Evolutionary conservation across 306 rosid species (phyloP), one percentile per base, ranked within the genome.

Genomic region (Gastrolobium bilobum): DNA sequence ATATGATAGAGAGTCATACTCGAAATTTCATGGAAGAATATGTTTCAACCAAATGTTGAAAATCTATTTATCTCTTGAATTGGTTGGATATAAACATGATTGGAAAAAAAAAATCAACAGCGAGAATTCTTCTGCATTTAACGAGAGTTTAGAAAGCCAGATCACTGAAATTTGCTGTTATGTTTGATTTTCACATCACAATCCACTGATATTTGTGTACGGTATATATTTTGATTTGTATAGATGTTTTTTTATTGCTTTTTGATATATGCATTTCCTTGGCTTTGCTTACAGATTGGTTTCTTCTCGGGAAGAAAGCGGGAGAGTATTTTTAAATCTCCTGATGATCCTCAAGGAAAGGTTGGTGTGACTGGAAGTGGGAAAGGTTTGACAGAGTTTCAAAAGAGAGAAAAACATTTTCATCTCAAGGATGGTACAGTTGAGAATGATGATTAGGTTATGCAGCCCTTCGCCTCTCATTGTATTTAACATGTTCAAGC

Each of bases 321-420:
- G 47, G 99, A 95, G 87, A 95, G 99, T 84, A 95, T 95, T 80
- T 95, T 95, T 84, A 95, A 95, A 84, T 95, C 99, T 82, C 99
- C 99, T 0, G 99, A 95, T 8, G 99, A 95, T 83, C 97, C 99
- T 20, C 46, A 75, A 0, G 99, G 99, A 46, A 95, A 95, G 91
- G 99, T 95, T 84, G 99, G 99, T 53, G 99, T 93, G 82, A 95
- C 99, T 11, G 98, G 99, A 59, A 95, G 99, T 75, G 99, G 99
- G 20, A 95, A 95, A 88, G 99, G 99, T 73, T 87, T 95, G 90
- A 95, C 99, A 2, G 99, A 91, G 35, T 95, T 95, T 77, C 99
- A 95, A 64, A 93, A 89, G 85, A 91, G 99, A 81, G 99, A 93
- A 29, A 95, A 95, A 48, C 98, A 92, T 86, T 93, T 95, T 85